Percentiles rank a stretch among this genome's conserved stretches.
Conservation (phyloP, 169 alveolate genomes). For the Plasmodium inui region DNA sequence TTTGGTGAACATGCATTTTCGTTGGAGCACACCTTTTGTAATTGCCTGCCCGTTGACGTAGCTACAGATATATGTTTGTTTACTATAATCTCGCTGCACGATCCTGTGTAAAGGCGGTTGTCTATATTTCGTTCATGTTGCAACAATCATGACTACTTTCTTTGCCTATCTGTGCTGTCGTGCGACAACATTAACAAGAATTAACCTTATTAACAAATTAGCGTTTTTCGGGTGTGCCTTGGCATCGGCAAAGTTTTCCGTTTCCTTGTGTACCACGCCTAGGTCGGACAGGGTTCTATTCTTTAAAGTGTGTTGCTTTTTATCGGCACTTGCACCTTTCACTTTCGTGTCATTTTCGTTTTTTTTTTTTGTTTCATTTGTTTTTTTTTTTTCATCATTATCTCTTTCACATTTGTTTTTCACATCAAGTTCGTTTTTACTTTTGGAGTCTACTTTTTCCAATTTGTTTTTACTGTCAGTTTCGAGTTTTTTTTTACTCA, state of each 20-base stretch:
- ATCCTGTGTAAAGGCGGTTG: not conserved
- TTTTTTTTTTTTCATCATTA: constrained; percentile 39
- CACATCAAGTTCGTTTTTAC: constrained; percentile 12
- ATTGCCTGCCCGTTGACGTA: not conserved
- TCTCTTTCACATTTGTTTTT: constrained; percentile 52
- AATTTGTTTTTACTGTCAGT: constrained; percentile 25
- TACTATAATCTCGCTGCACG: not conserved
- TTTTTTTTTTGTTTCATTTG: constrained; percentile 21
- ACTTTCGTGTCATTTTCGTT: constrained; percentile 8
- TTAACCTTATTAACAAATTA: constrained; percentile 38
- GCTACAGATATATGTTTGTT: not conserved
- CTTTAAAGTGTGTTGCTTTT: constrained; percentile 46
- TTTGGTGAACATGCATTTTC: not conserved
- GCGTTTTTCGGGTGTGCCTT: not conserved
- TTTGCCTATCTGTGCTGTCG: not conserved
- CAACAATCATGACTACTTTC: not conserved
- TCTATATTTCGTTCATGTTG: not conserved
- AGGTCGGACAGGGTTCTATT: constrained; percentile 20
- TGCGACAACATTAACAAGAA: not conserved
- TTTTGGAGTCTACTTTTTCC: constrained; percentile 6
- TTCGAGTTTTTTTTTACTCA: constrained; percentile 47
- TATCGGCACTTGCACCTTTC: constrained; percentile 10
- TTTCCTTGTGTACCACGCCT: not conserved
- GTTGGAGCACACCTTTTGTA: not conserved
- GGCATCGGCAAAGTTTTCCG: not conserved